phyloP scores from a whole-genome alignment of 768 basidiomycete genomes.

The Hygrocybe coccinea region DNA sequence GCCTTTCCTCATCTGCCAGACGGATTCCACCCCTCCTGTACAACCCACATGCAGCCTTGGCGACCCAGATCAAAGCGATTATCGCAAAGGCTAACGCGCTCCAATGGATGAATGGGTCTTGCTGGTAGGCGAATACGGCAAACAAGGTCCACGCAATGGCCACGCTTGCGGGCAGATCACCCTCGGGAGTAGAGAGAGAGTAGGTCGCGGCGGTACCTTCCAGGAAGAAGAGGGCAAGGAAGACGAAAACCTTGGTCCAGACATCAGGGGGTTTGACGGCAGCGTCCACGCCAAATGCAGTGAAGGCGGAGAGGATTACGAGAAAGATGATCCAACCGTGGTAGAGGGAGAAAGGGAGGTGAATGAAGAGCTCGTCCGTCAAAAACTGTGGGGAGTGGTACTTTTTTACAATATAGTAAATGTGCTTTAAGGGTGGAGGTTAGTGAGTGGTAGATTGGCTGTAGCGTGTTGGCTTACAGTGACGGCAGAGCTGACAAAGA shows the following conservation, averaged over 20 bases:
- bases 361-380: constrained; percentile 83
- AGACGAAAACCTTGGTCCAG: constrained; percentile 94
- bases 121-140: constrained; percentile 82
- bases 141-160: constrained; percentile 92
- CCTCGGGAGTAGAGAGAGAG: constrained; percentile 84
- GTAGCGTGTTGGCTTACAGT: constrained; percentile 31
- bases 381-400: constrained; percentile 58
- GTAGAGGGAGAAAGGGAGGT: constrained; percentile 94
- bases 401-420: constrained; percentile 94
- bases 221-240: constrained; percentile 91
- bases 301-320: constrained; percentile 75
- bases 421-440: constrained; percentile 54
- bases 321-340: constrained; percentile 90
- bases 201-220: constrained; percentile 91
- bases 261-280: constrained; percentile 60
- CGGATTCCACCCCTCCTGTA: constrained; percentile 49
- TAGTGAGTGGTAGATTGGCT: constrained; percentile 27
- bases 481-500: constrained; percentile 76
- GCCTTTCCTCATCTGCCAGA: constrained; percentile 83
- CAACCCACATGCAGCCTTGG: constrained; percentile 66
- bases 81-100: constrained; percentile 79
- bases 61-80: constrained; percentile 77
- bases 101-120: constrained; percentile 85
- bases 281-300: constrained; percentile 84
- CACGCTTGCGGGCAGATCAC: constrained; percentile 87